Evolutionary conservation across 2,329 filamentous ascomycete species (phyloP).

Genomic region (Tolypocladium album): DNA sequence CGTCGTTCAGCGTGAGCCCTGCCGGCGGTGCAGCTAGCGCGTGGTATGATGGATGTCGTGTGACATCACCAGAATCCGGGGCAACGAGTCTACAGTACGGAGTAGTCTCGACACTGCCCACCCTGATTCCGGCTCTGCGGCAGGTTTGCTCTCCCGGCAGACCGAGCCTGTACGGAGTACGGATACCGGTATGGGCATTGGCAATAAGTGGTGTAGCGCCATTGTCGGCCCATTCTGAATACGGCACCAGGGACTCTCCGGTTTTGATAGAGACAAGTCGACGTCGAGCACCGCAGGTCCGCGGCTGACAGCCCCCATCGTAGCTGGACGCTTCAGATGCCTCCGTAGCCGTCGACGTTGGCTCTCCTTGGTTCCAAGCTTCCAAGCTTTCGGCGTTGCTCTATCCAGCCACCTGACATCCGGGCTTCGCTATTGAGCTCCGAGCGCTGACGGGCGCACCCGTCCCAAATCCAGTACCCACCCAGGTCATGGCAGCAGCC

Average conservation of each 20-base stretch:
- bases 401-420: background rate
- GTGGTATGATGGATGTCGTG: background rate
- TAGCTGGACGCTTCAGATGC: background rate
- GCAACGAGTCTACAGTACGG: background rate
- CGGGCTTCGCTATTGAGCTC: background rate
- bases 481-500: background rate
- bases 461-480: background rate
- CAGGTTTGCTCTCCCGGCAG: background rate
- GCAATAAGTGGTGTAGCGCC: too few species aligned
- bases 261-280: too few species aligned
- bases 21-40: background rate
- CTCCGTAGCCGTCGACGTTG: background rate
- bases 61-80: background rate
- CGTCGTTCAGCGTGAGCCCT: background rate
- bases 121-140: background rate
- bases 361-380: background rate
- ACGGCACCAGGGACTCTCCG: too few species aligned
- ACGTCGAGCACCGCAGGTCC: background rate
- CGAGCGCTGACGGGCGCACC: background rate
- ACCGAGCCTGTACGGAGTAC: background rate
- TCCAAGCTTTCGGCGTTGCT: background rate
- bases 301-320: background rate
- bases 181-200: too few species aligned
- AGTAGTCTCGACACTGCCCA: background rate
- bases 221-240: background rate